Evolutionary conservation across 208 protist genomes (phyloP).

Genomic region (Leishmania turanica): DNA sequence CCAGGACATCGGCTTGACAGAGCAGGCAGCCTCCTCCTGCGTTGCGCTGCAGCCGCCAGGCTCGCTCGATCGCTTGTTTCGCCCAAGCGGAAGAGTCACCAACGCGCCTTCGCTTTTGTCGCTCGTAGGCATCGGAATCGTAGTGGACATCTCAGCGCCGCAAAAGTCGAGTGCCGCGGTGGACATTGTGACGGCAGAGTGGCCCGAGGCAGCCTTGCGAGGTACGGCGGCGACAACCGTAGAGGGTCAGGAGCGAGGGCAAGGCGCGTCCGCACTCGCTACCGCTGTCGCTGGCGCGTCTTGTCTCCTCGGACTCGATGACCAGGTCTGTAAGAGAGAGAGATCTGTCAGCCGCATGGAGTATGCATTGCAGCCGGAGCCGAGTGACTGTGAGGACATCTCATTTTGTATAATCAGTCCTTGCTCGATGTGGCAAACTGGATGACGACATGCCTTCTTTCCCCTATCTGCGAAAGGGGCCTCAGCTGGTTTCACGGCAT

Average conservation of each 20-base stretch:
- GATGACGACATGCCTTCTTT: slow-evolving; percentile 10
- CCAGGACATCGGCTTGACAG: slow-evolving; percentile 9
- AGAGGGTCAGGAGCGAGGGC: not conserved
- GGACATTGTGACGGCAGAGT: not conserved
- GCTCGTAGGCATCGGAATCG: slow-evolving; percentile 15
- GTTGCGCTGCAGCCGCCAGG: slow-evolving; percentile 3
- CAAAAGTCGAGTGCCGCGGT: not conserved
- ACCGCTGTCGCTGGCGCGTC: not conserved
- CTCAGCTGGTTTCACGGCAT: not conserved
- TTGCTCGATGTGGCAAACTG: slow-evolving; percentile 12
- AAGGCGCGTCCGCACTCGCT: not conserved
- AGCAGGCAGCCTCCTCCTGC: slow-evolving; percentile 13
- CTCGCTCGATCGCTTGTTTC: slow-evolving; percentile 2
- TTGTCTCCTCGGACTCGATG: not conserved
- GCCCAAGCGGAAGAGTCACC: slow-evolving; percentile 4
- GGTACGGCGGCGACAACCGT: not conserved
- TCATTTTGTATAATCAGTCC: slow-evolving; percentile 12
- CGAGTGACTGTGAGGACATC: slow-evolving; percentile 12
- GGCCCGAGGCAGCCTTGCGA: not conserved
- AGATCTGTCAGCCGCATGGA: slow-evolving; percentile 23
- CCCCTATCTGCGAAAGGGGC: not conserved
- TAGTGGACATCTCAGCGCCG: not conserved
- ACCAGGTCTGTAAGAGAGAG: slow-evolving; percentile 1
- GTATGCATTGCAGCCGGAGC: slow-evolving; percentile 8
- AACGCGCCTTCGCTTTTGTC: slow-evolving; percentile 17